Evolutionary conservation across 2,329 filamentous ascomycete genomes (phyloP), one percentile per base, ranked within the genome.

Genomic region (Hypoxylon sp.): DNA sequence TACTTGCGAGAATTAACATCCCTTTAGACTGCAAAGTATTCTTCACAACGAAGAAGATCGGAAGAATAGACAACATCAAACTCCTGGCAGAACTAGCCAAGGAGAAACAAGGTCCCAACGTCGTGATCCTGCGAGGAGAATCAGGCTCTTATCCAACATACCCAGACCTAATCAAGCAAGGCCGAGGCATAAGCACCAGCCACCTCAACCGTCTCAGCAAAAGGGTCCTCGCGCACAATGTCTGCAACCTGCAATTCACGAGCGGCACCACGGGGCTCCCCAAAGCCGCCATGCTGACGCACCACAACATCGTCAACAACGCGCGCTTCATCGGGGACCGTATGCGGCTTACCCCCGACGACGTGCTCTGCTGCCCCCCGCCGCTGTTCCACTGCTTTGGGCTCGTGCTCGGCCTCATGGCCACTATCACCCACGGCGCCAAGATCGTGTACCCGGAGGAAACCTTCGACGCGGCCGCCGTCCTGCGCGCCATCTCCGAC

Each of bases 361-460:
- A 94, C 74, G 82, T 90, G 6, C 83, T 96, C 9, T 95, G 92
- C 81, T 96, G 92, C 76, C 92, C 92, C 2, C 92, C 92, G 0
- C 92, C 93, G 0, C 84, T 96, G 2, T 96, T 96, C 82, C 93
- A 96, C 81, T 95, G 91, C 81, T 95, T 95, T 74, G 92, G 92
- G 1, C 85, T 95, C 6, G 91, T 94, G 0, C 86, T 94, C 2
- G 92, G 92, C 7, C 83, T 94, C 46, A 84, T 94, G 59, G 89
- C 91, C 1, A 84, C 88, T 45, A 79, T 94, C 55, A 93, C 90
- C 0, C 91, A 94, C 75, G 91, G 92, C 48, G 87, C 87, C 39
- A 91, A 90, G 77, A 89, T 94, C 53, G 88, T 95, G 8, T 93
- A 93, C 73, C 91, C 92, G 0, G 86, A 87, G 68, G 90, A 93